Percentiles rank a stretch among this genome's conserved stretches.
These are phyloP conservation scores for Fusarium falciforme DNA, from an alignment of 2,329 filamentous ascomycete genomes.

Conservation along the genomic window DNA sequence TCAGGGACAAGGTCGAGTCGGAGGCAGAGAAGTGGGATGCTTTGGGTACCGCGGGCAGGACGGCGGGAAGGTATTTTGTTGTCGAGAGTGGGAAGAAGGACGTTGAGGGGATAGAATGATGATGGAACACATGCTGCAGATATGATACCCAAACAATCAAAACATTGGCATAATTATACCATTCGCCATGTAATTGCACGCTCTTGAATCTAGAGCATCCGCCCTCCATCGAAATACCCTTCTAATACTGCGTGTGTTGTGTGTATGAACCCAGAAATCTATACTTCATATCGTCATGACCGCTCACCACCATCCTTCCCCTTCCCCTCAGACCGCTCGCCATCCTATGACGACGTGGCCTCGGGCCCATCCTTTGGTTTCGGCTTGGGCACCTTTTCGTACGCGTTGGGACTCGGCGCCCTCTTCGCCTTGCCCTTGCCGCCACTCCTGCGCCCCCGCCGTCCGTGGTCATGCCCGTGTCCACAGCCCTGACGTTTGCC, in stretches of 20 bases:
- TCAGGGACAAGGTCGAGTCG: slow-evolving; percentile 51
- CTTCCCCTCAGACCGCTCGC: background rate
- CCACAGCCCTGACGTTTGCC: slow-evolving; percentile 57
- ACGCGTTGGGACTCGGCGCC: slow-evolving; percentile 80
- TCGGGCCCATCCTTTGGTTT: slow-evolving; percentile 49
- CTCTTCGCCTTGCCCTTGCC: slow-evolving; percentile 54
- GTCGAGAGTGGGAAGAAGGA: slow-evolving; percentile 70
- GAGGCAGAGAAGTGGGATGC: slow-evolving; percentile 77
- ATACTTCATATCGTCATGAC: slow-evolving; percentile 26
- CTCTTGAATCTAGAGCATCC: slow-evolving; percentile 3
- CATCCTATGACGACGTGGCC: slow-evolving; percentile 37
- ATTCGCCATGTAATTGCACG: background rate
- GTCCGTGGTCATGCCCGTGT: slow-evolving; percentile 44
- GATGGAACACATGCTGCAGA: background rate
- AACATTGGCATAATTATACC: background rate
- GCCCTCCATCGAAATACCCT: background rate
- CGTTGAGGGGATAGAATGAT: slow-evolving; percentile 35
- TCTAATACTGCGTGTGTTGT: background rate
- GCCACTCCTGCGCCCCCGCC: slow-evolving; percentile 46
- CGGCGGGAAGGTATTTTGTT: slow-evolving; percentile 79
- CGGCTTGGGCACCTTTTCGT: slow-evolving; percentile 75
- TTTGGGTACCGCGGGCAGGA: slow-evolving; percentile 72
- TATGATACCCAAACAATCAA: slow-evolving; percentile 27
- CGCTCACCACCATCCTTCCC: slow-evolving; percentile 1
- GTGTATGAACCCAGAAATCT: slow-evolving; percentile 1